Percentiles rank a stretch among this genome's conserved stretches.
phyloP scores from a whole-genome alignment of 768 basidiomycete genomes.

The Pulveroboletus sp. region DNA sequence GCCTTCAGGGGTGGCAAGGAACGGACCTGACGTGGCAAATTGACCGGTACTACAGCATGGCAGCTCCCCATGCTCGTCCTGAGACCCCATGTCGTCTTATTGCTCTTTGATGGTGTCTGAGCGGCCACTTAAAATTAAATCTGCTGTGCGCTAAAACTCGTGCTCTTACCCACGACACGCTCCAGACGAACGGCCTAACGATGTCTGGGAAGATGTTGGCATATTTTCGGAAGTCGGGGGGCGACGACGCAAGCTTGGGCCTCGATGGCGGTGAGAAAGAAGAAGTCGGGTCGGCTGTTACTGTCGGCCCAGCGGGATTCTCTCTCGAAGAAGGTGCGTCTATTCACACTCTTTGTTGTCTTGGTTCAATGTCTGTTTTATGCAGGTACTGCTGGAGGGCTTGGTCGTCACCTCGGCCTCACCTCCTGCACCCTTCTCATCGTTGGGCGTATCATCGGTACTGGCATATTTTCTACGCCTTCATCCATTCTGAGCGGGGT shows the following conservation, averaged over 20 bases:
- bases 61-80: no score
- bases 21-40: no score
- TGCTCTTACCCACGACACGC: background rate
- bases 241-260: background rate
- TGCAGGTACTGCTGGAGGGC: slow-evolving; percentile 48
- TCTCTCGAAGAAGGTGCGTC: slow-evolving; percentile 47
- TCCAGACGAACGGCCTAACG: background rate
- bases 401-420: slow-evolving; percentile 54
- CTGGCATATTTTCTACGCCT: slow-evolving; percentile 62
- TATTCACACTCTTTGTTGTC: background rate
- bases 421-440: slow-evolving; percentile 55
- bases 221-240: background rate
- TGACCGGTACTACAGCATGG: no score
- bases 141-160: background rate
- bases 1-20: no score
- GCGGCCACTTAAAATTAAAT: background rate
- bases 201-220: slow-evolving; percentile 11
- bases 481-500: slow-evolving; percentile 55
- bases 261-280: background rate
- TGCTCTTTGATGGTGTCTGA: background rate
- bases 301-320: slow-evolving; percentile 38
- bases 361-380: background rate
- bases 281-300: background rate
- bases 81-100: no score
- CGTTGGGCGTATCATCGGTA: slow-evolving; percentile 56